Base-by-base conservation (phyloP, 768 basidiomycete species). In the Leccinellum albellum region DNA sequence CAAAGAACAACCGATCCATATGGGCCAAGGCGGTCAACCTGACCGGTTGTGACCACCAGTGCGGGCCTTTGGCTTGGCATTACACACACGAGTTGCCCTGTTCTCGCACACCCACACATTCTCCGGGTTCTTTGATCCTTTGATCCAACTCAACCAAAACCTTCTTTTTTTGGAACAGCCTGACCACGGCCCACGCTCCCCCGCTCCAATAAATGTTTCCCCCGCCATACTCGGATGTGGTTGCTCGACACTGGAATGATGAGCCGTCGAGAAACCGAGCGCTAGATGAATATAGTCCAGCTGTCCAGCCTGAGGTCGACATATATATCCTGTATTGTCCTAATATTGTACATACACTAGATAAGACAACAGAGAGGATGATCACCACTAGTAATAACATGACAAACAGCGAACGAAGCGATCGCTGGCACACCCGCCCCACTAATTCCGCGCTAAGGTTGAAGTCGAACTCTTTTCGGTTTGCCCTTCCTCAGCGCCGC, bases 401-500 rank as follows among this genome's bases (percentile, higher is more conserved):
- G 28, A 26, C 9, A 12, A 47, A 54, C 50, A 21, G n/a, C 29
- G 9, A 21, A 29, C 53, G 21, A 37, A 53, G 14, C 14, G 13
- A 31, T 4, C 3, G n/a, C 32, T 7, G 13, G 44, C n/a, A 6
- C 10, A 44, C 17, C 17, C 44, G 14, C 49, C 33, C 52, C 54
- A 58, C 24, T 40, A 48, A 8, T 40, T 45, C 9, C 50, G 35
- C 33, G 64, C 59, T 12, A 50, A 62, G 4, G 35, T 37, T 37
- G 57, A 48, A 1, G 45, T 50, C 33, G 62, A 68, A 23, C 1
- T 13, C 55, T 61, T 63, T 50, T 62, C 58, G 33, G 3, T 9
- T 14, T 8, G 54, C 28, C 61, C 74, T 59, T 75, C 72, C 60
- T 85, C 83, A 3, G 74, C 75, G 4, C 61, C 55, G 20, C 71